Conservation (phyloP, 1,284 basidiomycete species). For the Boletellus dicymbophilus region DNA sequence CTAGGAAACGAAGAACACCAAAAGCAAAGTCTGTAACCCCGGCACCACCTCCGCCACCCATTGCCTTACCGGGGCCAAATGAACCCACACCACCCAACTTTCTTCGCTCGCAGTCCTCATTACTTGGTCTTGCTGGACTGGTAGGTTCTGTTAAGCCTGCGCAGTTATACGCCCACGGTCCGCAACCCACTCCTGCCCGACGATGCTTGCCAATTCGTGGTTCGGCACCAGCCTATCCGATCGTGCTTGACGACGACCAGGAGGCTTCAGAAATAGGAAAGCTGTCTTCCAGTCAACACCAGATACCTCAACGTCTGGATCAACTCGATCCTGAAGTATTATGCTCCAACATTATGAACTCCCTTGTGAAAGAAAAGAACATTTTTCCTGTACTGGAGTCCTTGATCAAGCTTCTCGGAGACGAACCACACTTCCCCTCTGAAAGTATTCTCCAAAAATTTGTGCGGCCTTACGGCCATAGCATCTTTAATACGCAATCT, state of each 20-base stretch:
- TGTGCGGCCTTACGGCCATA: slow-evolving; percentile 23
- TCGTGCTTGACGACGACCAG: slow-evolving; percentile 65
- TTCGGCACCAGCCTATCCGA: slow-evolving; percentile 59
- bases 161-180: slow-evolving; percentile 35
- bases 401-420: slow-evolving; percentile 52
- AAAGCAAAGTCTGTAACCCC: slow-evolving; percentile 35
- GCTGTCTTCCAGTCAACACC: slow-evolving; percentile 1
- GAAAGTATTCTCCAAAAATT: slow-evolving; percentile 10
- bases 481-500: slow-evolving; percentile 18
- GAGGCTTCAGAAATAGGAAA: slow-evolving; percentile 21
- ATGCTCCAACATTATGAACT: slow-evolving; percentile 55
- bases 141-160: slow-evolving; percentile 65
- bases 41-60: slow-evolving; percentile 42
- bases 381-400: slow-evolving; percentile 66
- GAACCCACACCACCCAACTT: slow-evolving; percentile 67
- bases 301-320: slow-evolving; percentile 10
- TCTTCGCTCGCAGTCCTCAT: slow-evolving; percentile 66
- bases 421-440: slow-evolving; percentile 15
- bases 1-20: slow-evolving; percentile 19
- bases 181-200: slow-evolving; percentile 32
- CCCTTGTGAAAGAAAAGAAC: slow-evolving; percentile 62
- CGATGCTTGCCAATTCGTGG: slow-evolving; percentile 39
- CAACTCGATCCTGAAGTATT: slow-evolving; percentile 39
- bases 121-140: slow-evolving; percentile 70
- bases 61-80: slow-evolving; percentile 62